These are phyloP conservation scores for Zizania latifolia DNA, from an alignment of 176 grass and related monocot species.

Conservation along the genomic window DNA sequence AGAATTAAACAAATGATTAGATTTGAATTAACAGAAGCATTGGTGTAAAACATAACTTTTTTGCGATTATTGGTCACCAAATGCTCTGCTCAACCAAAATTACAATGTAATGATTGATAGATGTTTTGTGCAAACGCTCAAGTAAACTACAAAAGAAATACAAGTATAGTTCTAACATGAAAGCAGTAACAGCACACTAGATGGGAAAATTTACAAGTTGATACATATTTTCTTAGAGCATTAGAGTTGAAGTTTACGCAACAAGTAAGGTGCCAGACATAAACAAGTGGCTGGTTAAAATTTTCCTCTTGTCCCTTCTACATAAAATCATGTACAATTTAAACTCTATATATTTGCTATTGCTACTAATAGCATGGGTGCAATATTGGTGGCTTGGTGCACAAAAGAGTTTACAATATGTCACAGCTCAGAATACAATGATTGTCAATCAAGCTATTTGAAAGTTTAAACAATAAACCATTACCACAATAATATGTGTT, in stretches of 20 bases:
- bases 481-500: constrained; percentile 97
- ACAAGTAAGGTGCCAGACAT: background rate
- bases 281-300: background rate
- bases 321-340: background rate
- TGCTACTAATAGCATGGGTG: background rate
- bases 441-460: background rate
- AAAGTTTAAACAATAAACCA: constrained; percentile 14
- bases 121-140: background rate
- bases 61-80: background rate
- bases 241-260: background rate
- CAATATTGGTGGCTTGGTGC: background rate
- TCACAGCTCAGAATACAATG: constrained; percentile 4
- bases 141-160: background rate
- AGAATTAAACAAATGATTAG: background rate
- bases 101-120: background rate
- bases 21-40: background rate
- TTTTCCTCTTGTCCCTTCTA: background rate
- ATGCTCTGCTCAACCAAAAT: background rate
- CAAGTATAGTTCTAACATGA: background rate
- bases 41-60: background rate
- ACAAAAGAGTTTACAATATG: background rate
- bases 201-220: background rate
- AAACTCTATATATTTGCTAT: constrained; percentile 3
- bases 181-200: background rate
- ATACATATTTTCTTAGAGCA: background rate